Percentiles rank a stretch among this genome's conserved stretches.
Evolutionary conservation across 345 rosid genomes (phyloP).

Genomic region (Eucalyptus curtisii): DNA sequence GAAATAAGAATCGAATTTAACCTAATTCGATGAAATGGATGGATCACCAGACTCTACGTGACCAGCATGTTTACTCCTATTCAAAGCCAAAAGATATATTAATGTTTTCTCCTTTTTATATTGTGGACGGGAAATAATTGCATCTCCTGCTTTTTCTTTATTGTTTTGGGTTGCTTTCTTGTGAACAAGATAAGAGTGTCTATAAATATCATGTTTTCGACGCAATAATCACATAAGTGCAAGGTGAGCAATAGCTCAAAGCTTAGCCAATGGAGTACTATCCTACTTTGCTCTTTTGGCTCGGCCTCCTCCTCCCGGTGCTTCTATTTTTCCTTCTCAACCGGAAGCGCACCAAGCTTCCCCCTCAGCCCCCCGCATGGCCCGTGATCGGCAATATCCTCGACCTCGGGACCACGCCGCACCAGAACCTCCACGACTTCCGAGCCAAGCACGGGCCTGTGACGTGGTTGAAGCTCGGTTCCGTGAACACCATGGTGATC

Average conservation of each 20-base stretch:
- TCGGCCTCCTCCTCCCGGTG: not conserved
- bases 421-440: not conserved
- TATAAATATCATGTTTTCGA: not conserved
- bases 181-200: not conserved
- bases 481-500: not conserved
- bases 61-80: no score
- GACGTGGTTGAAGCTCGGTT: not conserved
- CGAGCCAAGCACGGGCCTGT: not conserved
- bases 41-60: no score
- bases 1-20: not conserved
- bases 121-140: accelerated
- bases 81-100: no score
- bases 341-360: not conserved
- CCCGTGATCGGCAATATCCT: not conserved
- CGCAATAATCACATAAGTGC: not conserved
- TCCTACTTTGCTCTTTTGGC: not conserved
- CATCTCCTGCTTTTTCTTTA: no score
- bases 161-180: no score
- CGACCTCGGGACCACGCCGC: not conserved
- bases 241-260: not conserved
- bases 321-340: not conserved
- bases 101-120: no score
- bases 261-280: not conserved
- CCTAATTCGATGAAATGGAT: no score
- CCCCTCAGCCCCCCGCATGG: not conserved